Conservation (phyloP, 2,329 filamentous ascomycete genomes). For the Verticillium isaacii region DNA sequence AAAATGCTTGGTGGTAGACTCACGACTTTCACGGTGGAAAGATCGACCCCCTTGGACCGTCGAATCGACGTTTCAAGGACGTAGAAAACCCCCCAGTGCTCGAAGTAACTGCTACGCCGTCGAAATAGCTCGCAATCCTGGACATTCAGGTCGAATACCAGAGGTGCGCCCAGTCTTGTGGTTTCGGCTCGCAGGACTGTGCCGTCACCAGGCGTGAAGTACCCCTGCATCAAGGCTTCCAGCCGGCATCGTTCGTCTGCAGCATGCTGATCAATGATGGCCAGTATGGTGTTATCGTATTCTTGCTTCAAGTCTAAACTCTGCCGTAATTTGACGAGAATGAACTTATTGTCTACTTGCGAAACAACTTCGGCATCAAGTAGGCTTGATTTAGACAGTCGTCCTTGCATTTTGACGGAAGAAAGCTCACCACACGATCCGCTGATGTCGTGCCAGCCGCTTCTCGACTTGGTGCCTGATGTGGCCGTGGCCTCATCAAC, state of each 20-base stretch:
- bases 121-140: conserved; percentile 58
- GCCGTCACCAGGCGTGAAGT: conserved; percentile 31
- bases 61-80: conserved; percentile 26
- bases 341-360: conserved; percentile 88
- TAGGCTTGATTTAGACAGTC: conserved; percentile 60
- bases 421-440: neutral
- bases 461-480: conserved; percentile 1
- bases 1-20: conserved; percentile 66
- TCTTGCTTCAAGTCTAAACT: neutral
- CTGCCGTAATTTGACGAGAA: conserved; percentile 52
- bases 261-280: conserved; percentile 89
- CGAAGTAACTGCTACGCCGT: conserved; percentile 52
- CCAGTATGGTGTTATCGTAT: conserved; percentile 45
- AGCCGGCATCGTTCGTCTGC: conserved; percentile 84
- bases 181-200: conserved; percentile 18
- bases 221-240: conserved; percentile 61
- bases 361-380: conserved; percentile 60
- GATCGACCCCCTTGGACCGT: neutral
- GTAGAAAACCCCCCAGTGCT: conserved; percentile 70
- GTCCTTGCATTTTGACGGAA: conserved; percentile 23
- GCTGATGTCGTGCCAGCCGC: conserved; percentile 11
- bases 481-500: conserved; percentile 17
- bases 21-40: conserved; percentile 38
- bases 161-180: conserved; percentile 41
- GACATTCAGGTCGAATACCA: conserved; percentile 60